phyloP scores from a whole-genome alignment of 1,284 basidiomycete species.

The Cutaneotrichosporon curvatum region DNA sequence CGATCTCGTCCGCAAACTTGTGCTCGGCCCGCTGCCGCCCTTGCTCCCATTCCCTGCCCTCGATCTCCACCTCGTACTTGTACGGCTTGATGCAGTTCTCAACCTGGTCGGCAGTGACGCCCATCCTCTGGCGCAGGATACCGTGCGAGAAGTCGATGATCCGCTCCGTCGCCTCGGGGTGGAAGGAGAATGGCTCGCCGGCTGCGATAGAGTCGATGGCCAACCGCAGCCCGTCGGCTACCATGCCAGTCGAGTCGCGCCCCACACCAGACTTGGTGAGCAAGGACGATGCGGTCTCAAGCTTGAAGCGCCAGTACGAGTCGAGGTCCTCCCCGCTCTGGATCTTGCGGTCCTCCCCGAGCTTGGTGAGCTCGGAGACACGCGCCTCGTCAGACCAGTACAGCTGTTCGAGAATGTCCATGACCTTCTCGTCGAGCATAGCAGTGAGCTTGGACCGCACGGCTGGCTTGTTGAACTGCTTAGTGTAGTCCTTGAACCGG shows the following conservation, averaged over 20 bases:
- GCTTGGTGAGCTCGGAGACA: conserved; percentile 62
- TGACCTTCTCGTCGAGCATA: conserved; percentile 90
- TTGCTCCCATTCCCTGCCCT: conserved; percentile 81
- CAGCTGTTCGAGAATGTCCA: conserved; percentile 92
- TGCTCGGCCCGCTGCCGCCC: conserved; percentile 69
- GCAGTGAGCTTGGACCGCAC: conserved; percentile 80
- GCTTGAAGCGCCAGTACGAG: conserved; percentile 89
- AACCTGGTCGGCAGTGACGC: conserved; percentile 91
- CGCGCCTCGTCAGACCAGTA: conserved; percentile 88
- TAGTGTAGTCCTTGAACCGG: conserved; percentile 78
- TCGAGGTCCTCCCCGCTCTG: conserved; percentile 62
- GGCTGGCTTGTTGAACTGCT: conserved; percentile 80
- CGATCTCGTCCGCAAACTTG: conserved; percentile 75
- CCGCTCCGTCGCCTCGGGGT: conserved; percentile 77
- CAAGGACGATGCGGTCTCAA: conserved; percentile 83
- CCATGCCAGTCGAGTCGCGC: conserved; percentile 84
- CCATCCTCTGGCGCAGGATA: conserved; percentile 85
- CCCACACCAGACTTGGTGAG: conserved; percentile 97
- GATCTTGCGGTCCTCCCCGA: conserved; percentile 65
- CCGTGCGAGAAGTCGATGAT: conserved; percentile 85
- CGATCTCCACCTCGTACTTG: conserved; percentile 84
- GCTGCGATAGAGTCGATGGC: conserved; percentile 81
- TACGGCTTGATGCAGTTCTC: conserved; percentile 99
- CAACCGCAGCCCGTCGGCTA: conserved; percentile 83
- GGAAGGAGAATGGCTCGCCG: conserved; percentile 86